phyloP scores from a whole-genome alignment of 306 rosid species.

The Datisca glomerata region DNA sequence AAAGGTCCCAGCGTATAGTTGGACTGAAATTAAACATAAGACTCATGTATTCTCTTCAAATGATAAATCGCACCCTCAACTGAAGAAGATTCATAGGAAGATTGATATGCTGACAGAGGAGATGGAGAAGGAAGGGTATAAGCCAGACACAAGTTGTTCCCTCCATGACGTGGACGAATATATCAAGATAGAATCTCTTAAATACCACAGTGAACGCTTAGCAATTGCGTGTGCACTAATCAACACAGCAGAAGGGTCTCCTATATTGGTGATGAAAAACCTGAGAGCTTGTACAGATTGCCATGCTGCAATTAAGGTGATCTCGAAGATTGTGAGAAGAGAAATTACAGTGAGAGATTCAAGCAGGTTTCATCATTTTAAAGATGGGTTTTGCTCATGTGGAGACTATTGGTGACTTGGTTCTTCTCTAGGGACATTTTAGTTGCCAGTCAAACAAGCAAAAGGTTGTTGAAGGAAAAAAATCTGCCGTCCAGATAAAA shows the following conservation, averaged over 20 bases:
- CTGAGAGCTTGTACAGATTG: constrained; percentile 75
- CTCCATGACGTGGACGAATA: constrained; percentile 66
- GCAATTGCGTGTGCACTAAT: constrained; percentile 81
- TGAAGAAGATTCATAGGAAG: constrained; percentile 41
- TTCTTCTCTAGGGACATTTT: no score
- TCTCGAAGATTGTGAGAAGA: not conserved
- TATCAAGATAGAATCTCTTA: constrained; percentile 54
- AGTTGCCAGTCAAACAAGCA: no score
- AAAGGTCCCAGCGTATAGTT: constrained; percentile 70
- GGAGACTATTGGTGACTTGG: not conserved
- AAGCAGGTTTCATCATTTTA: not conserved
- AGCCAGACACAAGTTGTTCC: constrained; percentile 64
- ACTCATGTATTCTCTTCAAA: constrained; percentile 61
- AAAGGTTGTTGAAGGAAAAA: no score
- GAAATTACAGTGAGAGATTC: not conserved
- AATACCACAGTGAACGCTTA: constrained; percentile 79
- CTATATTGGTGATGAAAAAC: constrained; percentile 75
- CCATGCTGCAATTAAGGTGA: constrained; percentile 15
- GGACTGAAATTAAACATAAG: constrained; percentile 71
- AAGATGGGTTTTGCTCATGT: constrained; percentile 5
- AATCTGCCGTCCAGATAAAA: no score
- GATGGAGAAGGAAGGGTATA: constrained; percentile 70
- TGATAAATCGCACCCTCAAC: constrained; percentile 49
- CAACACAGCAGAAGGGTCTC: constrained; percentile 58
- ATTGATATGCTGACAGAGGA: constrained; percentile 37